Conservation (phyloP, 2,329 filamentous ascomycete species). For the Zymoseptoria brevis region DNA sequence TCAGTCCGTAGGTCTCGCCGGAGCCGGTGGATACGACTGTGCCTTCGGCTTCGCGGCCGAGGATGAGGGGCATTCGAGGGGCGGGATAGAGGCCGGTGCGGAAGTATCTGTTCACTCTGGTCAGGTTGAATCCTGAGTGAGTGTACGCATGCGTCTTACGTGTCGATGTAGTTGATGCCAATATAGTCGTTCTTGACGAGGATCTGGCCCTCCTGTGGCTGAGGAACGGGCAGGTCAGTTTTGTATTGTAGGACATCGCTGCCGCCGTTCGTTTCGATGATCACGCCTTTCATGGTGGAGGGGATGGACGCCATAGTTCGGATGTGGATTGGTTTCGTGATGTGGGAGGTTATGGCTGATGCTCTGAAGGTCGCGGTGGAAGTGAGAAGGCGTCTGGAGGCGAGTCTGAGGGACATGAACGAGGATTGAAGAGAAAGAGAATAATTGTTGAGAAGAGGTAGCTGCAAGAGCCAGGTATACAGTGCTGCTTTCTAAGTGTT, state of each 20-base stretch:
- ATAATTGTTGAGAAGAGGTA: neutral
- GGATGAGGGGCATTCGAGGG: constrained; percentile 60
- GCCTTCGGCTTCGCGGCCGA: constrained; percentile 73
- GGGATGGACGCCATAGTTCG: constrained; percentile 46
- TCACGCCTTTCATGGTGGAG: constrained; percentile 63
- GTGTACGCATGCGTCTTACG: constrained; percentile 34
- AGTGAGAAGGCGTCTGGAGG: constrained; percentile 9
- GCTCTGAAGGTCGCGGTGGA: constrained; percentile 18
- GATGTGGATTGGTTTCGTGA: constrained; percentile 5
- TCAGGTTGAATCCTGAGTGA: neutral
- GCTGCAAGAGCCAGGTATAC: neutral
- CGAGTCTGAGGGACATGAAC: constrained; percentile 14
- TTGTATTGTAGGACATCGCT: constrained; percentile 64
- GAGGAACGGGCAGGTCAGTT: constrained; percentile 63
- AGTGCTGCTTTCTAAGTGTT: neutral
- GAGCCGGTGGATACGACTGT: constrained; percentile 56
- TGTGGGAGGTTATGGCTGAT: constrained; percentile 20
- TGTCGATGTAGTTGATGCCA: constrained; percentile 87
- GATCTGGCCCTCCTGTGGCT: constrained; percentile 59
- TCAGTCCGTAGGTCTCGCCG: constrained; percentile 45
- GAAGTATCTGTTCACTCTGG: constrained; percentile 55
- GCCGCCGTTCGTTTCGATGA: constrained; percentile 64
- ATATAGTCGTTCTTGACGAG: constrained; percentile 73
- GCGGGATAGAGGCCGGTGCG: constrained; percentile 72
- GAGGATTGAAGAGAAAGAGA: neutral